Conservation (phyloP, 345 rosid species). For the Anacardium occidentale region DNA sequence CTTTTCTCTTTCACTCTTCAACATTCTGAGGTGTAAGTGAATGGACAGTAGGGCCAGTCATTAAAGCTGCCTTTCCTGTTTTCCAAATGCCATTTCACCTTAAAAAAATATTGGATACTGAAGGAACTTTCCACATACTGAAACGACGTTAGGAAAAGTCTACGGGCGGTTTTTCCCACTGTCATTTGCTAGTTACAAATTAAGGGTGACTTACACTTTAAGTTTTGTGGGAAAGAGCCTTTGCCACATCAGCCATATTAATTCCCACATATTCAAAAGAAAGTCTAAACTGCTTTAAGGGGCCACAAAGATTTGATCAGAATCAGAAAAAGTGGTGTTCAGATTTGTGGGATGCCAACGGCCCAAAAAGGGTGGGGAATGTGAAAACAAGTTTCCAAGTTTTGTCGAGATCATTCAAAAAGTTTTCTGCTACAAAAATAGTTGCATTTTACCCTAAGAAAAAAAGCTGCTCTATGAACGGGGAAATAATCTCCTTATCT, state of each 20-base stretch:
- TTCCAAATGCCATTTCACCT: too few relatives aligned
- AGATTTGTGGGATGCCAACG: too few relatives aligned
- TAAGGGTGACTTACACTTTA: neutral
- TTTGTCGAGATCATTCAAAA: too few relatives aligned
- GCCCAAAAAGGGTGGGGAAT: too few relatives aligned
- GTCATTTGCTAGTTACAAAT: slow-evolving; percentile 1
- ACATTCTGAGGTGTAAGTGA: slow-evolving; percentile 25
- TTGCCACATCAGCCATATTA: slow-evolving; percentile 13
- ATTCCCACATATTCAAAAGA: neutral
- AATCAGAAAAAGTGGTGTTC: too few relatives aligned
- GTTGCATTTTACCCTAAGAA: too few relatives aligned
- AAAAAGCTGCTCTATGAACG: too few relatives aligned
- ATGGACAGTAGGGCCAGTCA: slow-evolving; percentile 14
- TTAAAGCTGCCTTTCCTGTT: neutral
- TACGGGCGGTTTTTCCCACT: neutral
- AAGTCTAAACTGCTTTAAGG: too few relatives aligned
- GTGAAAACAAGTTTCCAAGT: too few relatives aligned
- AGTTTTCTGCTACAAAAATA: too few relatives aligned
- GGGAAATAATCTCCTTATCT: too few relatives aligned
- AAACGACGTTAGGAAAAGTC: neutral
- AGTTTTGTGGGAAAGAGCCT: slow-evolving; percentile 3
- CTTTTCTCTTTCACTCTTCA: neutral
- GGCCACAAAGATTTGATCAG: too few relatives aligned
- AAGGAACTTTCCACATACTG: slow-evolving; percentile 9
- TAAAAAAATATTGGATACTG: slow-evolving; percentile 5